A percentile compares a stretch with the other conserved stretches of the same genome.
Evolutionary conservation across 139 green algal species (phyloP).

Genomic region (Chlamydomonas asymmetrica): DNA sequence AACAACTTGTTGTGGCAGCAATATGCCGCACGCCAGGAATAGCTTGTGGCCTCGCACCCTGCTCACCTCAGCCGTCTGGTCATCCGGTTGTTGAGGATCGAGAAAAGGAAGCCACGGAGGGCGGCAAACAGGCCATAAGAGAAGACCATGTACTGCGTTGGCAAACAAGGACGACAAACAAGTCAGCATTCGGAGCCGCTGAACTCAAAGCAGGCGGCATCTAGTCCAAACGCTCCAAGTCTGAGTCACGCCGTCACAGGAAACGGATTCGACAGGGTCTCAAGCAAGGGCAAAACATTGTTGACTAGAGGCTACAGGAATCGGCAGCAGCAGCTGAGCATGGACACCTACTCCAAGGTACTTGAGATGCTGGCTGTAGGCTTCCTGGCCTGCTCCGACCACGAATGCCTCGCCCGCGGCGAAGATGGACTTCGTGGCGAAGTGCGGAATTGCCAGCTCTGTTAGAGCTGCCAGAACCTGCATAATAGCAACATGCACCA

Average conservation of each 20-base stretch:
- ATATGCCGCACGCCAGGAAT: not conserved
- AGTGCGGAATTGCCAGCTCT: conserved; percentile 84
- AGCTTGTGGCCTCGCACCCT: not conserved
- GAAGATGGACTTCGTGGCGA: conserved; percentile 71
- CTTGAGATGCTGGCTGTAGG: too few relatives aligned
- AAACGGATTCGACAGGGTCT: too few relatives aligned
- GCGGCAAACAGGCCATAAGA: conserved; percentile 64
- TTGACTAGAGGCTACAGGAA: too few relatives aligned
- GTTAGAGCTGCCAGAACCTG: conserved; percentile 40
- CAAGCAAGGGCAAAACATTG: too few relatives aligned
- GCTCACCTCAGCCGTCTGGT: conserved; percentile 61
- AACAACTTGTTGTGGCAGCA: not conserved
- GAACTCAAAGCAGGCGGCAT: too few relatives aligned
- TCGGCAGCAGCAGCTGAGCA: too few relatives aligned
- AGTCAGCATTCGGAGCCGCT: too few relatives aligned
- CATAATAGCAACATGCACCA: not conserved
- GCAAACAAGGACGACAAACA: not conserved
- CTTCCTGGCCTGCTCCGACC: not conserved
- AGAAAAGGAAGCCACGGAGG: conserved; percentile 72
- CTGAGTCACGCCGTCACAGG: too few relatives aligned
- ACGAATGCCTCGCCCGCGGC: conserved; percentile 36
- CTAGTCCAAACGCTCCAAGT: too few relatives aligned
- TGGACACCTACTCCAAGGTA: too few relatives aligned
- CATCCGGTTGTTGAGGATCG: conserved; percentile 75
- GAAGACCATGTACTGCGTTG: conserved; percentile 42